Conservation (phyloP, 805 yeast genomes). For the Metschnikowia peoriensis region DNA sequence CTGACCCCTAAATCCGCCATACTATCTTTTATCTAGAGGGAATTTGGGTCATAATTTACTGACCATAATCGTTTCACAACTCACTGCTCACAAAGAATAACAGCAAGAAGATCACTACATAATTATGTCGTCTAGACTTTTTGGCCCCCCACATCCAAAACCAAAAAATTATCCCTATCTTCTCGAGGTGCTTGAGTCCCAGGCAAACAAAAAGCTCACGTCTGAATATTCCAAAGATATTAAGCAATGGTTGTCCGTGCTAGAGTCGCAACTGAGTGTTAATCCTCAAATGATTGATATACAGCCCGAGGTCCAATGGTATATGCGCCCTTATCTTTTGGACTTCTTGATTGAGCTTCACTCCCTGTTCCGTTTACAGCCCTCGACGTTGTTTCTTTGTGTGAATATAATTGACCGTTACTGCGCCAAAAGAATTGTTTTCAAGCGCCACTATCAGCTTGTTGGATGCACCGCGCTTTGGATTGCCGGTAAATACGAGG, state of each 20-base stretch:
- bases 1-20: constrained; percentile 2
- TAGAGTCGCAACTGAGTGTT: constrained; percentile 42
- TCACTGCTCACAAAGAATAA: not conserved
- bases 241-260: constrained; percentile 34
- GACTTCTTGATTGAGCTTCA: constrained; percentile 46
- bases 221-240: constrained; percentile 45
- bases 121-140: constrained; percentile 11
- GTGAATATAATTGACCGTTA: constrained; percentile 46
- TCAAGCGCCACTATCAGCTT: constrained; percentile 46
- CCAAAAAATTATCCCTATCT: constrained; percentile 39
- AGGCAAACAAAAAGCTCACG: constrained; percentile 40
- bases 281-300: constrained; percentile 51
- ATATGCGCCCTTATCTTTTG: constrained; percentile 45
- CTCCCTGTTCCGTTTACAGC: constrained; percentile 40
- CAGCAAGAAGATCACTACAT: not conserved
- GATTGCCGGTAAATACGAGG: constrained; percentile 55
- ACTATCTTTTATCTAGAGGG: not conserved
- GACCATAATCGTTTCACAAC: not conserved
- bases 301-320: constrained; percentile 49
- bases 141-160: constrained; percentile 27
- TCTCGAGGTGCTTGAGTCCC: constrained; percentile 48
- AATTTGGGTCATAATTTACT: not conserved
- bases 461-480: constrained; percentile 49
- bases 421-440: constrained; percentile 46
- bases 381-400: constrained; percentile 43